Percentiles rank a stretch among this genome's conserved stretches.
phyloP scores from a whole-genome alignment of 768 basidiomycete species.

The Chiua virens region DNA sequence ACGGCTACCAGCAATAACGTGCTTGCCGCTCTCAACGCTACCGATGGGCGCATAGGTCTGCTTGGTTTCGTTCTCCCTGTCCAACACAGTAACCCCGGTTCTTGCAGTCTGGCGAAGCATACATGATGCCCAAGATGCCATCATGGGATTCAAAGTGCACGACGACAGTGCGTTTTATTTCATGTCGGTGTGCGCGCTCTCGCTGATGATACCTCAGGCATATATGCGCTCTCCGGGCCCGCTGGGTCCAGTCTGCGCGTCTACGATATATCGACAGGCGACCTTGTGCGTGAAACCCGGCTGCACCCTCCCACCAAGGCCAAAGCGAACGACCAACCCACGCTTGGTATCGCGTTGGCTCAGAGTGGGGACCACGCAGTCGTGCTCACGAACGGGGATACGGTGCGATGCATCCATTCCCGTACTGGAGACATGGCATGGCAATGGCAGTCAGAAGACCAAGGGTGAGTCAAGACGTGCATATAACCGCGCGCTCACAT shows the following conservation, averaged over 20 bases:
- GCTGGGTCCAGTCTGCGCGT: conserved; percentile 67
- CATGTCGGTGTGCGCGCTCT: background rate
- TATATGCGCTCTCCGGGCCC: conserved; percentile 75
- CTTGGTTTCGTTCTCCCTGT: conserved; percentile 7
- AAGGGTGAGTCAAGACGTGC: conserved; percentile 47
- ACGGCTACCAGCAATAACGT: conserved; percentile 75
- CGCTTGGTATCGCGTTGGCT: conserved; percentile 54
- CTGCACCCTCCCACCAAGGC: conserved; percentile 50
- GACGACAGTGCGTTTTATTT: conserved; percentile 49
- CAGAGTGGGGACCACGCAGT: conserved; percentile 27
- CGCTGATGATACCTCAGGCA: conserved; percentile 39
- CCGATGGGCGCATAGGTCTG: conserved; percentile 69
- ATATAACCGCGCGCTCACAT: background rate
- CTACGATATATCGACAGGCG: conserved; percentile 64
- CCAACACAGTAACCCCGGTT: background rate
- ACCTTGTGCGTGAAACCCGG: conserved; percentile 62
- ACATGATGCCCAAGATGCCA: conserved; percentile 66
- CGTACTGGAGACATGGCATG: conserved; percentile 58
- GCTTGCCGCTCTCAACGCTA: conserved; percentile 66
- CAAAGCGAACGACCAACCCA: conserved; percentile 48
- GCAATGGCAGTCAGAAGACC: conserved; percentile 71
- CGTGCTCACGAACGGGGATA: conserved; percentile 60
- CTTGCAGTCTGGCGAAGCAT: conserved; percentile 76
- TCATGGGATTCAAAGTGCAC: conserved; percentile 61
- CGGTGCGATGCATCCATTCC: conserved; percentile 50